phyloP scores from a whole-genome alignment of 768 basidiomycete species.

The Collybia sp. region DNA sequence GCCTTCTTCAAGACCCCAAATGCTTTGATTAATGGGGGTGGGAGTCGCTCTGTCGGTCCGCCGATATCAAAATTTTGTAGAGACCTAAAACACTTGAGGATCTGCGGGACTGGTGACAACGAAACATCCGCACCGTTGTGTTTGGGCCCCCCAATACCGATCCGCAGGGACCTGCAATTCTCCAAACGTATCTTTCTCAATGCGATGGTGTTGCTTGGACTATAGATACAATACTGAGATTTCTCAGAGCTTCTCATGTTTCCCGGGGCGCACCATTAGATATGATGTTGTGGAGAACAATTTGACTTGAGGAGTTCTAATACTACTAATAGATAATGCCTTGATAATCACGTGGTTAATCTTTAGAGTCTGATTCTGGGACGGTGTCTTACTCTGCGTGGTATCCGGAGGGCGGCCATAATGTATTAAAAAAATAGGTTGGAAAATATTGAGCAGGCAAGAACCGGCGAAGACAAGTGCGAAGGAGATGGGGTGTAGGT shows the following conservation, averaged over 20 bases:
- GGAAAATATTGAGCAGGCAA: not conserved
- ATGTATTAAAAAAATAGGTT: constrained; percentile 9
- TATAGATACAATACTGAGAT: constrained; percentile 8
- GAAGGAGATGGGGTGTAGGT: not conserved
- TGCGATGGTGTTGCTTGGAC: constrained; percentile 56
- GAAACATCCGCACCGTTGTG: constrained; percentile 63
- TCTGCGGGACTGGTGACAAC: not conserved
- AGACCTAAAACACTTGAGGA: constrained; percentile 37
- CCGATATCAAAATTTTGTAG: constrained; percentile 99
- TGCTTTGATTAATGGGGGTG: constrained; percentile 93
- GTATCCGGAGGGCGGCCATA: constrained; percentile 8
- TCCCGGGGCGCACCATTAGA: constrained; percentile 16
- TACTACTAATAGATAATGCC: constrained; percentile 23
- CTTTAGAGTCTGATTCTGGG: constrained; percentile 3
- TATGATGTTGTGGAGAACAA: constrained; percentile 28
- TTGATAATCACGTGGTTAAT: constrained; percentile 28
- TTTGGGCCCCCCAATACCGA: constrained; percentile 98
- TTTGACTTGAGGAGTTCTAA: constrained; percentile 16
- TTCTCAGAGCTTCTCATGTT: not conserved
- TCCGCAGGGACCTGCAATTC: constrained; percentile 74
- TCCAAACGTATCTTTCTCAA: constrained; percentile 94
- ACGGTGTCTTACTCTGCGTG: constrained; percentile 15
- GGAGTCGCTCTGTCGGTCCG: constrained; percentile 88
- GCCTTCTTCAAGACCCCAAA: constrained; percentile 98
- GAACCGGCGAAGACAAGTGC: not conserved